A percentile compares a stretch with the other conserved stretches of the same genome.
phyloP scores from a whole-genome alignment of 345 rosid species.

The Firmiana major region DNA sequence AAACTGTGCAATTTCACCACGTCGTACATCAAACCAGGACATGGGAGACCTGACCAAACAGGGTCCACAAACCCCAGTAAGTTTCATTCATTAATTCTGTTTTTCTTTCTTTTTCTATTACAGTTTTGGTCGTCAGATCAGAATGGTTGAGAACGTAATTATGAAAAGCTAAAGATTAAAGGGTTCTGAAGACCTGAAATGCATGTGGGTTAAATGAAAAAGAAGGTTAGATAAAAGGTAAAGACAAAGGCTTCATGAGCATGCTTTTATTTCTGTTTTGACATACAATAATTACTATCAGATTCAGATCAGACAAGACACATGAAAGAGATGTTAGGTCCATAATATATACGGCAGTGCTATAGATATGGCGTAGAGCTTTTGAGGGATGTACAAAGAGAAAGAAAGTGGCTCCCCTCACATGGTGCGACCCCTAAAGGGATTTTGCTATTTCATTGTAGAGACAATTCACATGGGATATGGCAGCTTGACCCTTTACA shows the following conservation, averaged over 20 bases:
- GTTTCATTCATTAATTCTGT: not conserved
- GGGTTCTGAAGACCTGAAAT: constrained; percentile 26
- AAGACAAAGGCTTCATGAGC: not conserved
- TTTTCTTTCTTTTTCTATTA: not conserved
- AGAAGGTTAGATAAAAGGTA: not conserved
- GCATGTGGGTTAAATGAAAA: constrained; percentile 33
- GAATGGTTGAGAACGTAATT: constrained; percentile 11
- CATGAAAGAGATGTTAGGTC: constrained; percentile 19
- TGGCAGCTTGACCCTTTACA: constrained; percentile 20
- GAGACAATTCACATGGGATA: constrained; percentile 32
- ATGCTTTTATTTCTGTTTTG: not conserved
- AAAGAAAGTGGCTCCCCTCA: constrained; percentile 18
- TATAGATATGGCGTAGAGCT: not conserved
- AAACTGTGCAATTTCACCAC: constrained; percentile 21
- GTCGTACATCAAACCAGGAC: constrained; percentile 22
- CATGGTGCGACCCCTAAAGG: constrained; percentile 28
- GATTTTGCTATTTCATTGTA: constrained; percentile 1
- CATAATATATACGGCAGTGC: not conserved
- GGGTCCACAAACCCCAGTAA: not conserved
- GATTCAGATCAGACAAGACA: constrained; percentile 25
- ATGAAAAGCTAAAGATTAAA: constrained; percentile 10
- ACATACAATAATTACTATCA: not conserved
- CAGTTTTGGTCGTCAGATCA: constrained; percentile 8
- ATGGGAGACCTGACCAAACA: constrained; percentile 6
- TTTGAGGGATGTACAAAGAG: not conserved